Percentiles rank a stretch among this genome's conserved stretches.
Evolutionary conservation across 495 filamentous ascomycete genomes (phyloP).

Genomic region (Penicillium canescens): DNA sequence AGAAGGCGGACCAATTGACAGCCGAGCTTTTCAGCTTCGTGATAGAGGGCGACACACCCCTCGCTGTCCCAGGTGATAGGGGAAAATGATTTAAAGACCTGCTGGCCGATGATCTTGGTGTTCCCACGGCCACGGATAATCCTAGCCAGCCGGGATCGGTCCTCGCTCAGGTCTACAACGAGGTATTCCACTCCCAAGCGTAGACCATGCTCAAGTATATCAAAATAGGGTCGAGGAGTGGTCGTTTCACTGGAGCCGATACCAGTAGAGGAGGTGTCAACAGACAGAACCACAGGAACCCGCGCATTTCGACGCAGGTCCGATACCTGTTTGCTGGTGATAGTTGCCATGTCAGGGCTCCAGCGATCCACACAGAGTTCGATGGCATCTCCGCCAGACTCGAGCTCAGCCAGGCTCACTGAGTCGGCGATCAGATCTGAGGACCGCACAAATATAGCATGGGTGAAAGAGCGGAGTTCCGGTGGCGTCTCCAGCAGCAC

Average conservation of each 20-base stretch:
- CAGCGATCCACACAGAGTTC: slow-evolving; percentile 71
- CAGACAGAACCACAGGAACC: slow-evolving; percentile 68
- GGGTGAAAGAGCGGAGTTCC: slow-evolving; percentile 64
- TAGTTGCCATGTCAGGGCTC: slow-evolving; percentile 45
- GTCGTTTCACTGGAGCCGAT: slow-evolving; percentile 21
- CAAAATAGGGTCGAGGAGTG: slow-evolving; percentile 34
- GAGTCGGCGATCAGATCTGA: slow-evolving; percentile 56
- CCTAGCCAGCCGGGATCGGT: slow-evolving; percentile 37
- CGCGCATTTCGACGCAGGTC: slow-evolving; percentile 57
- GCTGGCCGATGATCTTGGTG: slow-evolving; percentile 75
- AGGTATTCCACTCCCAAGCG: slow-evolving; percentile 75
- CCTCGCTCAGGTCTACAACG: slow-evolving; percentile 62
- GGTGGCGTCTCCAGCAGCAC: slow-evolving; percentile 68
- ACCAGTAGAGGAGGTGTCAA: slow-evolving; percentile 54
- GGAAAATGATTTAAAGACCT: slow-evolving; percentile 50
- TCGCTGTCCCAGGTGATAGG: slow-evolving; percentile 63
- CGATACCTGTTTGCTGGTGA: slow-evolving; percentile 45
- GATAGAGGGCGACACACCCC: slow-evolving; percentile 54
- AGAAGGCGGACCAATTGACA: slow-evolving; percentile 72
- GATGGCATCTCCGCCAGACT: slow-evolving; percentile 70
- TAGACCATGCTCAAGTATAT: slow-evolving; percentile 62
- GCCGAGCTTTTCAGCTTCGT: slow-evolving; percentile 58
- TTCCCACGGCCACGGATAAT: slow-evolving; percentile 57
- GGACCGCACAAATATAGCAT: slow-evolving; percentile 63
- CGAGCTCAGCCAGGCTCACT: slow-evolving; percentile 61